Conservation (phyloP, 176 grass and related monocot genomes). For the Stipa capillata region DNA sequence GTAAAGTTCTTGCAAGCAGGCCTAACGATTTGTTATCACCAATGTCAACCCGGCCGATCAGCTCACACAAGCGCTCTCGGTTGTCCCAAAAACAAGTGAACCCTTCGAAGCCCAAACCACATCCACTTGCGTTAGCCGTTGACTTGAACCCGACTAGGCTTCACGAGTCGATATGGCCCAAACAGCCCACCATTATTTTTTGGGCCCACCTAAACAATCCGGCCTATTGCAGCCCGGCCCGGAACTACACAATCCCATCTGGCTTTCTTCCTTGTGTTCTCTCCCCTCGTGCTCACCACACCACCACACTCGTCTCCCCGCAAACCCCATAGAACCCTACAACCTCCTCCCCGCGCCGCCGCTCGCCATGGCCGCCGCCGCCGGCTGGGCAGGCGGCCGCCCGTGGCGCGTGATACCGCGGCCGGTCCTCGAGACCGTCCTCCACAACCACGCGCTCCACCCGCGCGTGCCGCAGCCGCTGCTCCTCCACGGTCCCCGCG, state of each 20-base stretch:
- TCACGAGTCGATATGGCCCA: no score
- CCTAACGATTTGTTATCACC: no score
- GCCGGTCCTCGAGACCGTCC: constrained; percentile 72
- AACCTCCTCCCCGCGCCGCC: neutral
- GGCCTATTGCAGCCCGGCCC: neutral
- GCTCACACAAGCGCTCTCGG: no score
- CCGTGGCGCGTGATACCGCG: constrained; percentile 74
- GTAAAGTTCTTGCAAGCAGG: no score
- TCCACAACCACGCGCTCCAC: constrained; percentile 72
- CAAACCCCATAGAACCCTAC: constrained; percentile 31
- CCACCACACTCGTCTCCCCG: neutral
- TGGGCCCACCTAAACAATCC: neutral
- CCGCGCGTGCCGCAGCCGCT: constrained; percentile 70
- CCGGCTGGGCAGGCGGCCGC: constrained; percentile 11
- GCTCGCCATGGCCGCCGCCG: constrained; percentile 33
- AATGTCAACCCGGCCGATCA: no score
- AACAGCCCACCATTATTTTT: neutral
- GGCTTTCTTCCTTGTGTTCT: neutral
- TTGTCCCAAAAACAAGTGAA: no score
- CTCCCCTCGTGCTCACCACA: neutral
- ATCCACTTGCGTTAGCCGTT: no score
- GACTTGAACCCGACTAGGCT: no score
- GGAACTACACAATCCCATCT: neutral
- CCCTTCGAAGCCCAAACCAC: no score
- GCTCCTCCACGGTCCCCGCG: constrained; percentile 78